phyloP scores from a whole-genome alignment of 192 early-diverging fungal genomes.

The Kickxella alabastrina region DNA sequence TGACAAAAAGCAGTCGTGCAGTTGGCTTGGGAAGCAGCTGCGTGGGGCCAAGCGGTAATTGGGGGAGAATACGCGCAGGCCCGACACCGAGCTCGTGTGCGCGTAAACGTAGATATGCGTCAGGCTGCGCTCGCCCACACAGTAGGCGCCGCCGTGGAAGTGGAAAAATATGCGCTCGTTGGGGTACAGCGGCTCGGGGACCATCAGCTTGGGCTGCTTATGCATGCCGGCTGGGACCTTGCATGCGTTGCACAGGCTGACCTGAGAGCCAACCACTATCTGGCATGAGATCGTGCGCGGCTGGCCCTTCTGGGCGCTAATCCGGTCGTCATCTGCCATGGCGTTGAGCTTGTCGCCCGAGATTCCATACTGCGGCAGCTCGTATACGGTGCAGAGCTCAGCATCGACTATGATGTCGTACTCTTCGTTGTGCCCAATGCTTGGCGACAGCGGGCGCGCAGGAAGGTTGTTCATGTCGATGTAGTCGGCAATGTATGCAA shows the following conservation, averaged over 20 bases:
- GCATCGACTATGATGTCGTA: conserved; percentile 16
- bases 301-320: background rate
- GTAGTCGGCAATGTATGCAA: conserved; percentile 26
- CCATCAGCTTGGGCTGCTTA: background rate
- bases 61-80: conserved; percentile 38
- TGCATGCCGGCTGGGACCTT: background rate
- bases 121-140: conserved; percentile 45
- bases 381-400: conserved; percentile 7
- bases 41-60: conserved; percentile 43
- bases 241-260: background rate
- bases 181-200: conserved; percentile 7
- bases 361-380: conserved; percentile 10
- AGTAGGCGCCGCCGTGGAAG: conserved; percentile 49
- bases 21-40: conserved; percentile 52
- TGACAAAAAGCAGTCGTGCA: conserved; percentile 76
- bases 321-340: conserved; percentile 16
- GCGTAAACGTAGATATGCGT: conserved; percentile 41
- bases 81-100: conserved; percentile 19
- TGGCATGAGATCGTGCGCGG: conserved; percentile 36
- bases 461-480: conserved; percentile 37
- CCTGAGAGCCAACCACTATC: conserved; percentile 16
- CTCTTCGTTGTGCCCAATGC: conserved; percentile 25
- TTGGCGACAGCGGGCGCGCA: conserved; percentile 5
- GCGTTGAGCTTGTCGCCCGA: conserved; percentile 19
- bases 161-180: conserved; percentile 33